These are phyloP conservation scores for Populus nigra DNA, from an alignment of 345 rosid species.

Conservation along the genomic window DNA sequence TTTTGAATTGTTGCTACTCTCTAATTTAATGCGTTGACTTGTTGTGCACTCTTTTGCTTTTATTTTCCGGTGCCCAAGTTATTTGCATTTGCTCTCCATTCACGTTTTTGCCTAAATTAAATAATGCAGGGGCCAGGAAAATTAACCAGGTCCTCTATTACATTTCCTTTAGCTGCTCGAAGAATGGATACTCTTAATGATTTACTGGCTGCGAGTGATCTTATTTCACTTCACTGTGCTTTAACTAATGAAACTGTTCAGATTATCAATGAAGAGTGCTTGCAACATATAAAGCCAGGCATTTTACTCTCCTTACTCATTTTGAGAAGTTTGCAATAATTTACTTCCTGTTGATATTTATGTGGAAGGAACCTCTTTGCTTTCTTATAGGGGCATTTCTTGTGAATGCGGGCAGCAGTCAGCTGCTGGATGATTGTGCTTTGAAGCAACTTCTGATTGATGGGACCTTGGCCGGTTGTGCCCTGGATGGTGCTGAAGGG, in stretches of 20 bases:
- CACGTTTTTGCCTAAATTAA: constrained; percentile 8
- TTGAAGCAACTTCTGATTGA: constrained; percentile 91
- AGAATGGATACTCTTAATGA: constrained; percentile 98
- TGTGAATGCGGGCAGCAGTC: constrained; percentile 95
- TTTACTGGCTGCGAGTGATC: constrained; percentile 92
- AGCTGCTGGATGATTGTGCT: constrained; percentile 88
- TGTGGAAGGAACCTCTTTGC: background rate
- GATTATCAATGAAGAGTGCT: constrained; percentile 87
- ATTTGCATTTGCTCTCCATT: constrained; percentile 8
- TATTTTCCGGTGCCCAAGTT: background rate
- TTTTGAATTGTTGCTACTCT: background rate
- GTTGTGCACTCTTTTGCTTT: background rate
- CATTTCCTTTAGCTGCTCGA: constrained; percentile 90
- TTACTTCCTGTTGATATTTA: background rate
- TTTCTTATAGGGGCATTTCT: constrained; percentile 78
- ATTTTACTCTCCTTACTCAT: constrained; percentile 6
- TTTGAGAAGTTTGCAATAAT: background rate
- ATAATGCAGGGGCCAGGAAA: constrained; percentile 62
- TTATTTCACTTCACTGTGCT: constrained; percentile 89
- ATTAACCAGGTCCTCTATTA: constrained; percentile 46
- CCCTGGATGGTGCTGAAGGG: constrained; percentile 97
- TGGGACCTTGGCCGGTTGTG: constrained; percentile 95
- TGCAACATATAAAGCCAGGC: constrained; percentile 98
- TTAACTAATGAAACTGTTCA: constrained; percentile 87
- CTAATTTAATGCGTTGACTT: background rate